Conservation (phyloP, 345 rosid species). For the Citrus unshiu region DNA sequence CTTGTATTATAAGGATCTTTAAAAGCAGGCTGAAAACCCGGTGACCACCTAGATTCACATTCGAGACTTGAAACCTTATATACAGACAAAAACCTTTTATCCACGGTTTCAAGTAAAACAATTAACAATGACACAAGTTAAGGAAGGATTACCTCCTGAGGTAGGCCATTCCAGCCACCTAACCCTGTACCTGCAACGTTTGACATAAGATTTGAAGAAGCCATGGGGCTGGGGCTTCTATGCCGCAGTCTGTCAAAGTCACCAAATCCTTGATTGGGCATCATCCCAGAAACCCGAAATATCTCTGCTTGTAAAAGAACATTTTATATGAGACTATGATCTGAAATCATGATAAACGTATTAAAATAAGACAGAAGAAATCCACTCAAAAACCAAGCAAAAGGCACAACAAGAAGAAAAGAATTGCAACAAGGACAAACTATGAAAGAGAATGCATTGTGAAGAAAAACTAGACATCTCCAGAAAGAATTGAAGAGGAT, state of each 20-base stretch:
- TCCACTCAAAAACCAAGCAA: background rate
- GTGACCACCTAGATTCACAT: background rate
- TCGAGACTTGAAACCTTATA: background rate
- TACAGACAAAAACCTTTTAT: background rate
- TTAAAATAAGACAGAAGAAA: background rate
- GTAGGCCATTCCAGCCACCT: slow-evolving; percentile 79
- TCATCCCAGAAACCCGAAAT: slow-evolving; percentile 72
- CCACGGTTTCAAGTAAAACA: slow-evolving; percentile 3
- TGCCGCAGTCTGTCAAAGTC: slow-evolving; percentile 82
- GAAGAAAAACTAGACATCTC: background rate
- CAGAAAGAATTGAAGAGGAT: background rate
- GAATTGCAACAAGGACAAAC: background rate
- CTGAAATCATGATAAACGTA: background rate
- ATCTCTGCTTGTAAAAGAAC: slow-evolving; percentile 58
- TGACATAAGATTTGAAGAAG: slow-evolving; percentile 80
- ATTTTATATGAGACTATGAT: slow-evolving; percentile 14
- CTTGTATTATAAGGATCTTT: background rate
- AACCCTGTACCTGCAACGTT: slow-evolving; percentile 63
- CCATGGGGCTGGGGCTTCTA: slow-evolving; percentile 98
- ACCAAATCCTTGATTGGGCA: slow-evolving; percentile 84
- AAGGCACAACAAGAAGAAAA: background rate
- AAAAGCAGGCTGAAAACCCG: background rate
- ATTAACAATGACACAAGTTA: background rate
- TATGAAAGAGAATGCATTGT: background rate
- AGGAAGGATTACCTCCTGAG: slow-evolving; percentile 58